A percentile compares a stretch with the other conserved stretches of the same genome.
These are phyloP conservation scores for Piper longum DNA, from an alignment of 164 flowering plant species.

Conservation along the genomic window DNA sequence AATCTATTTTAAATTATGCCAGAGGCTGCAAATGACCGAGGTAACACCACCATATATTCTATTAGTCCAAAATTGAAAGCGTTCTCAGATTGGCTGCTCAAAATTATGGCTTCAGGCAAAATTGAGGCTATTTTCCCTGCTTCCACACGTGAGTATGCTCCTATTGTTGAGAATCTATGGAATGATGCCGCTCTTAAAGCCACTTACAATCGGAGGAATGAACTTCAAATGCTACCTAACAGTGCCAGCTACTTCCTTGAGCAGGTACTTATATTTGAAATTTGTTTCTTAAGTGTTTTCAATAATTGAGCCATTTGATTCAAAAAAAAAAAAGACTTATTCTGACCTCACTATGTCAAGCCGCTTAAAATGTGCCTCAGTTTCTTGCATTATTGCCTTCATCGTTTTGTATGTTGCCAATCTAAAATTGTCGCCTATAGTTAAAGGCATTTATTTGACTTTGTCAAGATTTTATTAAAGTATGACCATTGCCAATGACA, in stretches of 20 bases:
- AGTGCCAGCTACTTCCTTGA: slow-evolving; percentile 75
- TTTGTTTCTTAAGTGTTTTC: too few relatives aligned
- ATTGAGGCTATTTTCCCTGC: slow-evolving; percentile 87
- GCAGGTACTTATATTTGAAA: slow-evolving; percentile 30
- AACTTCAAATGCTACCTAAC: slow-evolving; percentile 55
- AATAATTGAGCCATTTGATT: too few relatives aligned
- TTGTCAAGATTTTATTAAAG: not conserved
- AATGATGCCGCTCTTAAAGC: slow-evolving; percentile 72
- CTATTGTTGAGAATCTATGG: slow-evolving; percentile 82
- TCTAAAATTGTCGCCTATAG: not conserved
- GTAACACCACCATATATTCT: slow-evolving; percentile 28
- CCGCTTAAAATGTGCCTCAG: not conserved
- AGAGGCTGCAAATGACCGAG: slow-evolving; percentile 12
- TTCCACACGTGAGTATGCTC: slow-evolving; percentile 94
- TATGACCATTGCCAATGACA: not conserved
- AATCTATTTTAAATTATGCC: not conserved
- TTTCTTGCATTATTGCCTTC: not conserved
- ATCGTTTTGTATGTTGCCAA: not conserved
- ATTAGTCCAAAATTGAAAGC: slow-evolving; percentile 60
- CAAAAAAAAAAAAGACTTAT: too few relatives aligned
- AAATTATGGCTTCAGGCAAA: slow-evolving; percentile 73
- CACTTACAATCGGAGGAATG: slow-evolving; percentile 65
- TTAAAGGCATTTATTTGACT: not conserved
- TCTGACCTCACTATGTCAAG: too few relatives aligned
- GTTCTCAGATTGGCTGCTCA: slow-evolving; percentile 92